Evolutionary conservation across 2,329 filamentous ascomycete genomes (phyloP).

Genomic region (Sclerotinia glacialis): DNA sequence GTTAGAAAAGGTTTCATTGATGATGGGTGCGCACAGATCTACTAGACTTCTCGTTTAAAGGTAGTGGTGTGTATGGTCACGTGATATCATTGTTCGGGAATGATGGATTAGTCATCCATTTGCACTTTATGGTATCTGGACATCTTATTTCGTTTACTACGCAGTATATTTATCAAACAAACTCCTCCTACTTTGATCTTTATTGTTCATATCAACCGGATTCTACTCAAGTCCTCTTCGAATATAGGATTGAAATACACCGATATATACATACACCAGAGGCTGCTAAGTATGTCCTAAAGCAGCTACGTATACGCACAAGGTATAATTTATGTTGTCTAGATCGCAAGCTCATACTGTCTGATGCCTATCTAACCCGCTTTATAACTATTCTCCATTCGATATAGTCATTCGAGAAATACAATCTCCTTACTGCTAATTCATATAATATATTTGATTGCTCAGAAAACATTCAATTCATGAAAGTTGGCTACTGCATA

Average conservation of each 20-base stretch:
- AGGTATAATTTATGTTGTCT: too few relatives aligned
- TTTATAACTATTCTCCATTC: background rate
- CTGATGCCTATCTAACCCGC: too few relatives aligned
- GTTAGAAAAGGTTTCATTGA: background rate
- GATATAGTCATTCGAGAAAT: background rate
- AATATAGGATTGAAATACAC: too few relatives aligned
- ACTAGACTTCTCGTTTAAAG: background rate
- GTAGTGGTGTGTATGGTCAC: background rate
- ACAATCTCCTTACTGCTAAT: background rate
- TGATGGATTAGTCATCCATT: background rate
- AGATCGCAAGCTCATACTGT: too few relatives aligned
- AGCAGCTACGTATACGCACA: too few relatives aligned
- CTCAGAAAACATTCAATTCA: background rate
- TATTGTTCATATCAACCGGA: too few relatives aligned
- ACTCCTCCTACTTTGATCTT: background rate
- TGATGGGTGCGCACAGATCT: background rate
- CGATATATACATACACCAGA: too few relatives aligned
- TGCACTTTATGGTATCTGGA: background rate
- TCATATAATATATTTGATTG: background rate
- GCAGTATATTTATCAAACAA: background rate
- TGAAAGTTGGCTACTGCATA: slow-evolving; percentile 4
- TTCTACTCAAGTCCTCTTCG: too few relatives aligned
- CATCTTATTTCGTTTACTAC: background rate
- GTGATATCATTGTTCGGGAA: background rate
- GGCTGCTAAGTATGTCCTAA: too few relatives aligned